phyloP scores from a whole-genome alignment of 345 rosid genomes.

The Stellera chamaejasme region DNA sequence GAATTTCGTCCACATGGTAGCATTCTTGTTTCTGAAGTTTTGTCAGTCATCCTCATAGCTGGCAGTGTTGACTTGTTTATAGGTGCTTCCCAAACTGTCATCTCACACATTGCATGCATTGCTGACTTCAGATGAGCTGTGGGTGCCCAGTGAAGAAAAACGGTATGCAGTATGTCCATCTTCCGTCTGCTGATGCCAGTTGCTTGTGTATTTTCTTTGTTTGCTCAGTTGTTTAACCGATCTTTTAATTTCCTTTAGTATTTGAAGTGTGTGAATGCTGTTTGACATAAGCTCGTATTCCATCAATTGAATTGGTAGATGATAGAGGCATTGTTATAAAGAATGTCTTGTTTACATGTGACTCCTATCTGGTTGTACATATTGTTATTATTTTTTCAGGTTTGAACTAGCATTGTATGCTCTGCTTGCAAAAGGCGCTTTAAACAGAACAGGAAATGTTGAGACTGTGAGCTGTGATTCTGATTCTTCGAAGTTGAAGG shows the following conservation, averaged over 20 bases:
- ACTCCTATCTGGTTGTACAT: conserved; percentile 12
- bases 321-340: no score
- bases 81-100: conserved; percentile 94
- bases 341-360: neutral
- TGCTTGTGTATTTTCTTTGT: no score
- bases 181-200: no score
- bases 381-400: conserved; percentile 34
- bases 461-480: conserved; percentile 35
- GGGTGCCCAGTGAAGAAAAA: conserved; percentile 92
- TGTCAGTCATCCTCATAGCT: conserved; percentile 12
- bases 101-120: conserved; percentile 85
- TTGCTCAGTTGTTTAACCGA: no score
- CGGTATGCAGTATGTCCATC: conserved; percentile 43
- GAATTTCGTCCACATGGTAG: neutral
- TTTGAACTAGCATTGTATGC: conserved; percentile 81
- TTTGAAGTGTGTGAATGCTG: no score
- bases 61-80: conserved; percentile 12
- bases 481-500: conserved; percentile 47
- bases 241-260: no score
- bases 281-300: no score
- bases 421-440: conserved; percentile 62
- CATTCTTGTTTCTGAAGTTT: neutral
- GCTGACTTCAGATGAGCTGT: conserved; percentile 88
- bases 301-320: no score
- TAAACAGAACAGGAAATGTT: conserved; percentile 43